A percentile compares a stretch with the other conserved stretches of the same genome.
These are phyloP conservation scores for Eimeria falciformis DNA, from an alignment of 169 alveolate genomes.

Conservation along the genomic window DNA sequence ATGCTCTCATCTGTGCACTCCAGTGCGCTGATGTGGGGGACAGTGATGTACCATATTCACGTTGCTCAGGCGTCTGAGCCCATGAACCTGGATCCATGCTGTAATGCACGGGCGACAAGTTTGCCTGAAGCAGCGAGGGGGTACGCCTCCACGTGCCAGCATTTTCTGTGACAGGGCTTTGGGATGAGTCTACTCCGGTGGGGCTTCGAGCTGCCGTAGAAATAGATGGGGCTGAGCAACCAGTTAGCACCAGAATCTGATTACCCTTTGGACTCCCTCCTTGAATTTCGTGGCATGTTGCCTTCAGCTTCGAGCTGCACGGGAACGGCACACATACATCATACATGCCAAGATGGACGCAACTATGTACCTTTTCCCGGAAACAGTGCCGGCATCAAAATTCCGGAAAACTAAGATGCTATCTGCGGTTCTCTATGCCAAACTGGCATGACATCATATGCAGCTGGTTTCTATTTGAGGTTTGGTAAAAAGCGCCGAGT, in stretches of 20 bases:
- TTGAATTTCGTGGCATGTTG: conserved; percentile 41
- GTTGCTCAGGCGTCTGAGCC: conserved; percentile 25
- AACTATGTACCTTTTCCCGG: no score
- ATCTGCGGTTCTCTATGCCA: no score
- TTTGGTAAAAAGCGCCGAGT: no score
- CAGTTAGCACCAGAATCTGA: conserved; percentile 13
- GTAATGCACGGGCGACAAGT: conserved; percentile 5
- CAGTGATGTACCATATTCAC: neutral
- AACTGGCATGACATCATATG: no score
- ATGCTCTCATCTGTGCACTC: neutral
- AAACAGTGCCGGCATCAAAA: no score
- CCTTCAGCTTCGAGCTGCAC: conserved; percentile 59
- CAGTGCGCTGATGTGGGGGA: neutral
- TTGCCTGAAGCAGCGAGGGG: conserved; percentile 34
- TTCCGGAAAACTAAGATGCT: no score
- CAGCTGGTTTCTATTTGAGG: no score
- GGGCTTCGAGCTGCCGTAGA: conserved; percentile 40
- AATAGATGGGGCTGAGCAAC: conserved; percentile 17
- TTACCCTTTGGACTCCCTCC: neutral
- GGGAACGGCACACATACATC: conserved; percentile 3
- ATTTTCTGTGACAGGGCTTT: neutral
- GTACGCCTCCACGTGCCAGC: conserved; percentile 34
- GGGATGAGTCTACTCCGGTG: conserved; percentile 4
- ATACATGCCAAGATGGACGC: neutral
- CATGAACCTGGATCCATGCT: conserved; percentile 50